Conservation (phyloP, 2,329 filamentous ascomycete genomes). For the Diaporthe eres region DNA sequence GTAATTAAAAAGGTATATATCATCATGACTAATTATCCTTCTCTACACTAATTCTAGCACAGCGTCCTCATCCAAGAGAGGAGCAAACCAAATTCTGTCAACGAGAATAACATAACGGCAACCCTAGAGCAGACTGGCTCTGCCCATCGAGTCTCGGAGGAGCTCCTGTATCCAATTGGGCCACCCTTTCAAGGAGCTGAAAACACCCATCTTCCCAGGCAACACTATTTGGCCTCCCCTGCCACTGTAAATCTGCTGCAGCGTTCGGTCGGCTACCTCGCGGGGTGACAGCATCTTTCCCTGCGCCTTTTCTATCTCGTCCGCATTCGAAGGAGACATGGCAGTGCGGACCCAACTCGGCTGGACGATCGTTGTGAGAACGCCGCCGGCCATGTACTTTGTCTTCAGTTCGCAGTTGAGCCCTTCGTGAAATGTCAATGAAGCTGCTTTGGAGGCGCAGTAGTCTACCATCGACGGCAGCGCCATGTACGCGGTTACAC, state of each 20-base stretch:
- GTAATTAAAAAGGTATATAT: too few relatives aligned
- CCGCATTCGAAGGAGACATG: constrained; percentile 54
- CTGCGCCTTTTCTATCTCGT: constrained; percentile 48
- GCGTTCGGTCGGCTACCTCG: constrained; percentile 62
- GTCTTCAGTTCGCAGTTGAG: constrained; percentile 61
- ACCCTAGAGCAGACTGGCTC: background rate
- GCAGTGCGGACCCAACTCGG: constrained; percentile 63
- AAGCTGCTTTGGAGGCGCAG: constrained; percentile 67
- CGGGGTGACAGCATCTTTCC: constrained; percentile 52
- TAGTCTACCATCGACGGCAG: constrained; percentile 71
- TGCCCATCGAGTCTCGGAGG: constrained; percentile 47
- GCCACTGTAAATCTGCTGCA: constrained; percentile 63
- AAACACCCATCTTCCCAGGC: constrained; percentile 49
- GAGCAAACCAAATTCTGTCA: too few relatives aligned
- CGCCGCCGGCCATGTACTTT: constrained; percentile 65
- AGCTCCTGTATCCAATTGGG: constrained; percentile 55
- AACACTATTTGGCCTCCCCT: constrained; percentile 63
- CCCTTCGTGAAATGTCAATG: constrained; percentile 71
- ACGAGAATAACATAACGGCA: background rate
- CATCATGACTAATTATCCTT: too few relatives aligned
- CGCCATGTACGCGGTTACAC: constrained; percentile 65
- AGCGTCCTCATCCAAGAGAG: too few relatives aligned
- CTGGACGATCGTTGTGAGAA: constrained; percentile 65
- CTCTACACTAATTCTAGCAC: too few relatives aligned
- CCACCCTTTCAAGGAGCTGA: constrained; percentile 56